phyloP scores from a whole-genome alignment of 1,284 basidiomycete genomes.

The Leccinum ponderosum region DNA sequence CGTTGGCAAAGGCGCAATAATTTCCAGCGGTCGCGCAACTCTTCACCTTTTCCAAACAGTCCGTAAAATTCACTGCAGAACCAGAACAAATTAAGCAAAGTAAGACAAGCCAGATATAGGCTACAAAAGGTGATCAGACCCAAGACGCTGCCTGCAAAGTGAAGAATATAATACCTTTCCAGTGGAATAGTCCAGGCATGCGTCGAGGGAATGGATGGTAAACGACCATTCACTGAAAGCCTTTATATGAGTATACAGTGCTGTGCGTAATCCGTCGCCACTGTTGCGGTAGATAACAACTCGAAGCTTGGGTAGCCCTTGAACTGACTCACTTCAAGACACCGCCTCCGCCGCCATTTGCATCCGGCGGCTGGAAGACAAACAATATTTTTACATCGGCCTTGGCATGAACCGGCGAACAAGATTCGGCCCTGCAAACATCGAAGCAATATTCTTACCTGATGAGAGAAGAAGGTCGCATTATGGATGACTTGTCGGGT shows the following conservation, averaged over 20 bases:
- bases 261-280: background rate
- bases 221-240: background rate
- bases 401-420: background rate
- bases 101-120: background rate
- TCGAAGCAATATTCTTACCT: background rate
- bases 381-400: background rate
- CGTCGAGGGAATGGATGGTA: background rate
- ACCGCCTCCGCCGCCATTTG: background rate
- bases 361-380: background rate
- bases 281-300: background rate
- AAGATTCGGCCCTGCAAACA: background rate
- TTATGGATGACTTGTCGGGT: background rate
- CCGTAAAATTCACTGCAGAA: constrained; percentile 8
- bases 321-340: background rate
- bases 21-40: constrained; percentile 7
- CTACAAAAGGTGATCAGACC: constrained; percentile 3
- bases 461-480: background rate
- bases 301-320: background rate
- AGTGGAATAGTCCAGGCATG: background rate
- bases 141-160: background rate
- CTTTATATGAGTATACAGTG: background rate
- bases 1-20: constrained; percentile 6
- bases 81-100: background rate
- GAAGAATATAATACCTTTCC: constrained; percentile 12
- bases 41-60: constrained; percentile 9